These are phyloP conservation scores for Oryza meridionalis DNA, from an alignment of 176 grass and related monocot genomes.

Conservation along the genomic window DNA sequence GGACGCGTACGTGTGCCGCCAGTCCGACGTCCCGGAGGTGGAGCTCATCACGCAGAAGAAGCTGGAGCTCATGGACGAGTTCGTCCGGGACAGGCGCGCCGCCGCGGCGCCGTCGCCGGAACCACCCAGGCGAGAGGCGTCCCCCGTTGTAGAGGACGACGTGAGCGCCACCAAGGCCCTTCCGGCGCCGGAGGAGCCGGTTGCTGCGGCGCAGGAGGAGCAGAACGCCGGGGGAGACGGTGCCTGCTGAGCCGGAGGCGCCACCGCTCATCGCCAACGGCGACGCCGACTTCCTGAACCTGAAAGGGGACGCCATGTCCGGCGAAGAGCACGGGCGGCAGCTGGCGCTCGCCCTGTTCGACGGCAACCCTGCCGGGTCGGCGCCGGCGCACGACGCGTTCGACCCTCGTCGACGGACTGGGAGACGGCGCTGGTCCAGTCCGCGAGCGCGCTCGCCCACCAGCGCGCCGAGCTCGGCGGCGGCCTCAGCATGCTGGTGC, in stretches of 20 bases:
- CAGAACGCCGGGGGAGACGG: not conserved
- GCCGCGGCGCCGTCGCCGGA: constrained; percentile 35
- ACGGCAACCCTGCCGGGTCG: constrained; percentile 36
- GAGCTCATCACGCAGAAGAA: constrained; percentile 73
- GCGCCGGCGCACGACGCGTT: constrained; percentile 46
- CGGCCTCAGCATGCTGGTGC: constrained; percentile 65
- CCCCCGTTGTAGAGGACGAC: constrained; percentile 31
- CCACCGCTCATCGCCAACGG: constrained; percentile 11
- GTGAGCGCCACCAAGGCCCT: constrained; percentile 59
- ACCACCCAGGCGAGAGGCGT: constrained; percentile 24
- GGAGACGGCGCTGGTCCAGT: constrained; percentile 73
- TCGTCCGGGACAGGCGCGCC: constrained; percentile 65
- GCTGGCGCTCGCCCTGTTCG: constrained; percentile 66
- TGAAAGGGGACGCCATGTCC: constrained; percentile 60
- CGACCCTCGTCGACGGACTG: constrained; percentile 54
- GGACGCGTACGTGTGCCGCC: constrained; percentile 55
- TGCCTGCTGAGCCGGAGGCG: not conserved
- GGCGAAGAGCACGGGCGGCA: constrained; percentile 56
- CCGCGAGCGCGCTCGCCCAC: constrained; percentile 53
- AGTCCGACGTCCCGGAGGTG: constrained; percentile 75
- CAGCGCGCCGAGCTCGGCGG: constrained; percentile 66
- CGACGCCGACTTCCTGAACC: constrained; percentile 65
- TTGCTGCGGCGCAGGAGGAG: not conserved
- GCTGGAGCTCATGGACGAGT: constrained; percentile 90
- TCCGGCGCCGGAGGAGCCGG: constrained; percentile 41